Percentiles rank a stretch among this genome's conserved stretches.
phyloP scores from a whole-genome alignment of 306 rosid species.

The Prunus davidiana region DNA sequence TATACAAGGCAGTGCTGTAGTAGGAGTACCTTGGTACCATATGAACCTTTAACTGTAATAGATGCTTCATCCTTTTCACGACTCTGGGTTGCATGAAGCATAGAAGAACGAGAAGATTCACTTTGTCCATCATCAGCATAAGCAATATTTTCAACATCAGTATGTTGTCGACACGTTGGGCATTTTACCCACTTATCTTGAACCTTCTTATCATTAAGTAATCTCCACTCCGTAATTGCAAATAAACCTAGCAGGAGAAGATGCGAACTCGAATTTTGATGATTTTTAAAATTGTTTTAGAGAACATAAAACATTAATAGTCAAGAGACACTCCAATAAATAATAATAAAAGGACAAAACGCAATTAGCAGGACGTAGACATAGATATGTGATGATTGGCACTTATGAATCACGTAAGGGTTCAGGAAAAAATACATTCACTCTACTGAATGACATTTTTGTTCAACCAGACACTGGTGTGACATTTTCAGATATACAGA shows the following conservation, averaged over 20 bases:
- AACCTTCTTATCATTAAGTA: conserved; percentile 42
- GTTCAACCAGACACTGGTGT: neutral
- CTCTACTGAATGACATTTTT: neutral
- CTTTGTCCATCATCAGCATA: conserved; percentile 71
- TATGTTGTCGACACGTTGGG: conserved; percentile 93
- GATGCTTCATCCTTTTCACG: conserved; percentile 56
- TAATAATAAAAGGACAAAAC: conserved; percentile 1
- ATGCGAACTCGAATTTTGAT: conserved; percentile 9
- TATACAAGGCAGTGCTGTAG: neutral
- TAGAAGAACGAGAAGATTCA: conserved; percentile 44
- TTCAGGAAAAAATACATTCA: neutral
- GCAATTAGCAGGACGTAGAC: neutral
- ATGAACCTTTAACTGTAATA: conserved; percentile 73
- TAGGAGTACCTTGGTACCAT: conserved; percentile 80
- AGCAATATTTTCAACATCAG: conserved; percentile 82
- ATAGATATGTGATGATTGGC: neutral
- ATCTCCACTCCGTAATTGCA: conserved; percentile 69
- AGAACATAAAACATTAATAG: neutral
- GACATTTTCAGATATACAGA: neutral
- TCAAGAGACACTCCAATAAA: neutral
- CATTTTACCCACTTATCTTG: conserved; percentile 81
- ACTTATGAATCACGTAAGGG: neutral
- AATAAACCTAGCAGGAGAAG: conserved; percentile 63
- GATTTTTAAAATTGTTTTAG: neutral
- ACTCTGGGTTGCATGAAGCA: conserved; percentile 35